Conservation (phyloP, 192 early-diverging fungal genomes). For the Coemansia sp. region DNA sequence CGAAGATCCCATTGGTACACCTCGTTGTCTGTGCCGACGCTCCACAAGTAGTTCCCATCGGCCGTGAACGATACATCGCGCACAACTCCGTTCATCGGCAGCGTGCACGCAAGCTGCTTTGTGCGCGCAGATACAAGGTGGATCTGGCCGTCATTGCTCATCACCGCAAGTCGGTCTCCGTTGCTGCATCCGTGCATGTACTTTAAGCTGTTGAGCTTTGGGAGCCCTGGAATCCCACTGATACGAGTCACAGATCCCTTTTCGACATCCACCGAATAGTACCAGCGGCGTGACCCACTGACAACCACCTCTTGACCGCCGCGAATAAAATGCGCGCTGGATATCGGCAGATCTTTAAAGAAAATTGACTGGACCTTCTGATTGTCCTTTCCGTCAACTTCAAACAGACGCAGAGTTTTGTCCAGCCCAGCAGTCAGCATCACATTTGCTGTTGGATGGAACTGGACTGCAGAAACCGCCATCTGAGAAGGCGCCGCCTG, state of each 20-base stretch:
- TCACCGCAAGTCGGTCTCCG: conserved; percentile 75
- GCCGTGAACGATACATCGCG: conserved; percentile 72
- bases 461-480: conserved; percentile 68
- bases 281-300: conserved; percentile 76
- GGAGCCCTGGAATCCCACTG: conserved; percentile 69
- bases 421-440: conserved; percentile 88
- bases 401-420: conserved; percentile 82
- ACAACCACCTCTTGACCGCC: conserved; percentile 74
- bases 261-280: conserved; percentile 86
- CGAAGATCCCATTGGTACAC: conserved; percentile 89
- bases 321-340: conserved; percentile 72
- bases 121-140: conserved; percentile 73
- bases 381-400: conserved; percentile 91
- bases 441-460: conserved; percentile 89
- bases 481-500: conserved; percentile 48
- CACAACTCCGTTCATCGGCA: conserved; percentile 89
- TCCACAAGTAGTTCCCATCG: conserved; percentile 77
- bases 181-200: conserved; percentile 68
- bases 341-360: conserved; percentile 87
- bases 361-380: conserved; percentile 87
- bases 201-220: conserved; percentile 71
- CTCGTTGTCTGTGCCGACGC: conserved; percentile 78
- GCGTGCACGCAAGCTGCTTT: conserved; percentile 84
- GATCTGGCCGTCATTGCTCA: conserved; percentile 80
- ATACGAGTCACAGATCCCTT: conserved; percentile 68